Evolutionary conservation across 192 early-diverging fungal genomes (phyloP).

Genomic region (Oehlia diaphana): DNA sequence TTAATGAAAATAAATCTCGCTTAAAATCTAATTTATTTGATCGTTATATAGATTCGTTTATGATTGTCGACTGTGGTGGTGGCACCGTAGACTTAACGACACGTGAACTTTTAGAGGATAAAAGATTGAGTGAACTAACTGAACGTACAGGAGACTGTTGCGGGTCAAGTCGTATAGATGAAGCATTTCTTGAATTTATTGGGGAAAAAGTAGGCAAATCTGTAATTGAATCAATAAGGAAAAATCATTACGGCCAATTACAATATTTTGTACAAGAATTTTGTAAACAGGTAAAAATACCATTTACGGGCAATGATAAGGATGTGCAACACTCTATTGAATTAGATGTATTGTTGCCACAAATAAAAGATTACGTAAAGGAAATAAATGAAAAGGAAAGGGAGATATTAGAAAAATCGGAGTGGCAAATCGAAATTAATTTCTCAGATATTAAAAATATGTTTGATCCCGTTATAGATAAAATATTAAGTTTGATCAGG

Average conservation of each 20-base stretch:
- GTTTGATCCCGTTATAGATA: constrained; percentile 17
- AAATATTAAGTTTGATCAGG: constrained; percentile 32
- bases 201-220: constrained; percentile 41
- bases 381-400: not conserved
- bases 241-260: constrained; percentile 14
- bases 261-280: constrained; percentile 23
- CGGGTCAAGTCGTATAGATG: constrained; percentile 49
- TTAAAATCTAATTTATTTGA: not conserved
- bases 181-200: constrained; percentile 44
- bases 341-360: not conserved
- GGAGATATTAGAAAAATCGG: not conserved
- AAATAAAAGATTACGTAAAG: not conserved
- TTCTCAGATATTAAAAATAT: not conserved
- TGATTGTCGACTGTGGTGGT: constrained; percentile 61
- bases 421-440: not conserved
- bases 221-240: constrained; percentile 26
- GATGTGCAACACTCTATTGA: not conserved
- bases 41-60: constrained; percentile 37
- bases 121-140: constrained; percentile 48
- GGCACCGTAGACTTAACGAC: constrained; percentile 60
- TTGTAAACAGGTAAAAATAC: not conserved
- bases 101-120: constrained; percentile 31
- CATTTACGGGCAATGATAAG: not conserved
- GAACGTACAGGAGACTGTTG: constrained; percentile 53
- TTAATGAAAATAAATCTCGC: not conserved